A percentile compares a stretch with the other conserved stretches of the same genome.
Conservation (phyloP, 352 stramenopile species). For the Pythium scleroteichum region DNA sequence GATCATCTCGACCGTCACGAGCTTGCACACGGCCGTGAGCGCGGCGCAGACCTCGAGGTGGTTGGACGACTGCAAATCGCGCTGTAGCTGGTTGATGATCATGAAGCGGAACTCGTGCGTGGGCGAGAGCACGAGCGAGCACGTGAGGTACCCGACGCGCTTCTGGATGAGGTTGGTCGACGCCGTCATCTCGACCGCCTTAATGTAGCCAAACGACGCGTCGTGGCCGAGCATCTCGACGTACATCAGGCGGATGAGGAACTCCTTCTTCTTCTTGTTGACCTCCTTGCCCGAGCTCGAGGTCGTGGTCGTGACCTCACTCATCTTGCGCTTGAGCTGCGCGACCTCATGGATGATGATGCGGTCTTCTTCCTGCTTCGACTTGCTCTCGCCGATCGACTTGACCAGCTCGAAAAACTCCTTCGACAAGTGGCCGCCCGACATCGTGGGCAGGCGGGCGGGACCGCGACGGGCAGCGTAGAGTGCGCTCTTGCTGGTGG, state of each 20-base stretch:
- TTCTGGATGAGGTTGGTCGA: slow-evolving; percentile 98
- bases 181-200: slow-evolving; percentile 97
- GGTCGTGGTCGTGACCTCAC: slow-evolving; percentile 77
- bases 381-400: slow-evolving; percentile 99
- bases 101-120: slow-evolving; percentile 99
- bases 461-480: neutral
- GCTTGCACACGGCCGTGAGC: slow-evolving; percentile 94
- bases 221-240: slow-evolving; percentile 99
- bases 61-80: slow-evolving; percentile 90
- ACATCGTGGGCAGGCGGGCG: slow-evolving; percentile 50
- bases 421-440: slow-evolving; percentile 89
- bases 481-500: neutral
- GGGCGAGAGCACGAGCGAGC: slow-evolving; percentile 93
- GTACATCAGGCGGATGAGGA: slow-evolving; percentile 99
- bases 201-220: slow-evolving; percentile 99
- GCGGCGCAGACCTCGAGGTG: slow-evolving; percentile 95
- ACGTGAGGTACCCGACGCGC: slow-evolving; percentile 96
- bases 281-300: slow-evolving; percentile 70
- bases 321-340: slow-evolving; percentile 96
- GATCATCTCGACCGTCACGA: slow-evolving; percentile 99
- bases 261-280: slow-evolving; percentile 98
- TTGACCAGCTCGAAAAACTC: slow-evolving; percentile 99
- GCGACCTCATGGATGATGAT: slow-evolving; percentile 98
- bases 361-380: slow-evolving; percentile 99
- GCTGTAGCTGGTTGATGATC: slow-evolving; percentile 99